Percentiles rank a stretch among this genome's conserved stretches.
Conservation (phyloP, 2,329 filamentous ascomycete genomes). For the Neonectria sp. region DNA sequence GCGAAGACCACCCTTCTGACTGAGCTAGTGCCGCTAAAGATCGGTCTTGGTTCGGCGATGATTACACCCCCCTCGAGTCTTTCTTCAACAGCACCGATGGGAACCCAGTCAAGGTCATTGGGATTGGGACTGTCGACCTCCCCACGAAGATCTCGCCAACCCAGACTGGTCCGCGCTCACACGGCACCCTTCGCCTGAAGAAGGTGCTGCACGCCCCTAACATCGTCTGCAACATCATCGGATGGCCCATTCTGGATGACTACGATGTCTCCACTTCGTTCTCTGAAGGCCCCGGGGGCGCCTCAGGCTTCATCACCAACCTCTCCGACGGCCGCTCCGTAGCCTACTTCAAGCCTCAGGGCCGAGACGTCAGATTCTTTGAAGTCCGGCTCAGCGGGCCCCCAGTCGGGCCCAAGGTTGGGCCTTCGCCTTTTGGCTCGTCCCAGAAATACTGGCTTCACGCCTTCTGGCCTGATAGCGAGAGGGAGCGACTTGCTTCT, state of each 20-base stretch:
- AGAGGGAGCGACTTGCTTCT: not conserved
- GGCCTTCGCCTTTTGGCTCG: conserved; percentile 5
- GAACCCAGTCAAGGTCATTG: not conserved
- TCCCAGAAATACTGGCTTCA: not conserved
- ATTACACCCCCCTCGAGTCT: no score
- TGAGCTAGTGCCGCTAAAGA: no score
- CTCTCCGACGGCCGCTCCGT: not conserved
- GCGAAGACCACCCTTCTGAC: no score
- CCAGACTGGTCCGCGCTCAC: not conserved
- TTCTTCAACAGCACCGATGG: no score
- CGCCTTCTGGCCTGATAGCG: conserved; percentile 7
- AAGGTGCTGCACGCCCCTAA: conserved; percentile 38
- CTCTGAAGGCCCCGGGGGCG: no score
- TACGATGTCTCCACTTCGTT: conserved; percentile 1
- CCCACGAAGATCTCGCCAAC: not conserved
- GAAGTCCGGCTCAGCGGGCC: not conserved
- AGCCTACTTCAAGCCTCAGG: not conserved
- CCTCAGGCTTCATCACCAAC: not conserved
- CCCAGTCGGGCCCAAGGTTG: not conserved
- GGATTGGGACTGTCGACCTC: conserved; percentile 23
- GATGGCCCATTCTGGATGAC: not conserved
- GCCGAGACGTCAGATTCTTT: not conserved
- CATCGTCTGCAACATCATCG: conserved; percentile 20
- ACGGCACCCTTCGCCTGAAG: conserved; percentile 1
- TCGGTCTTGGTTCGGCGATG: no score